phyloP scores from a whole-genome alignment of 164 flowering plant genomes.

The Dillenia turbinata region DNA sequence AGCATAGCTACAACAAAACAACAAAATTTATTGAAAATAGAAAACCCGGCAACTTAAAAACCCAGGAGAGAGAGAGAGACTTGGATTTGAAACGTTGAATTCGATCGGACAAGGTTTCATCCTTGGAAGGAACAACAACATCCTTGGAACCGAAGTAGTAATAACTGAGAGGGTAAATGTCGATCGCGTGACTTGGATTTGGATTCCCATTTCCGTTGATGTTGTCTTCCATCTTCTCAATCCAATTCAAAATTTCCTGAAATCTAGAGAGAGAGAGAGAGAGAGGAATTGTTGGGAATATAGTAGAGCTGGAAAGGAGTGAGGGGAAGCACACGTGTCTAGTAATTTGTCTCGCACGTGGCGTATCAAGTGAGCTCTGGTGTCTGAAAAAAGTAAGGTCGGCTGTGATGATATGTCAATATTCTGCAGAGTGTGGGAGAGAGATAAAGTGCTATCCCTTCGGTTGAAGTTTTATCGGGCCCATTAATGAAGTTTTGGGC shows the following conservation, averaged over 20 bases:
- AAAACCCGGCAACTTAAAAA: neutral
- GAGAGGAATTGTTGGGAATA: too few species aligned
- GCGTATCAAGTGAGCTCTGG: too few species aligned
- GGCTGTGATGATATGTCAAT: too few species aligned
- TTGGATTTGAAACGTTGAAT: slow-evolving; percentile 48
- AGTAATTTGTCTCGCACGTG: too few species aligned
- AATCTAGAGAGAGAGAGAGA: too few species aligned
- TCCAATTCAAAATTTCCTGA: neutral
- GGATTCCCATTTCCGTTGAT: neutral
- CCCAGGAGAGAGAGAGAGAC: slow-evolving; percentile 20
- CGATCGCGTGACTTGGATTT: slow-evolving; percentile 13
- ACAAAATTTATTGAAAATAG: neutral
- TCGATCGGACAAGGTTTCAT: slow-evolving; percentile 45
- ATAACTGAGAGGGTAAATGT: slow-evolving; percentile 54
- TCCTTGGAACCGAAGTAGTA: slow-evolving; percentile 68
- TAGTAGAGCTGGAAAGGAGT: too few species aligned
- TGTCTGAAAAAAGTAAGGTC: too few species aligned
- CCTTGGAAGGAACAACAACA: slow-evolving; percentile 29
- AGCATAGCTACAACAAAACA: slow-evolving; percentile 39
- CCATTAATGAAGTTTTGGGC: too few species aligned
- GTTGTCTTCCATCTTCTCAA: slow-evolving; percentile 14
- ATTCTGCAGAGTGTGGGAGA: too few species aligned
- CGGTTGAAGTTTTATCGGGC: too few species aligned
- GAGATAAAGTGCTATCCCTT: too few species aligned
- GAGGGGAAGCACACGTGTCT: too few species aligned